Base-by-base conservation (phyloP, 1,284 basidiomycete genomes). In the Golubevia sp. region DNA sequence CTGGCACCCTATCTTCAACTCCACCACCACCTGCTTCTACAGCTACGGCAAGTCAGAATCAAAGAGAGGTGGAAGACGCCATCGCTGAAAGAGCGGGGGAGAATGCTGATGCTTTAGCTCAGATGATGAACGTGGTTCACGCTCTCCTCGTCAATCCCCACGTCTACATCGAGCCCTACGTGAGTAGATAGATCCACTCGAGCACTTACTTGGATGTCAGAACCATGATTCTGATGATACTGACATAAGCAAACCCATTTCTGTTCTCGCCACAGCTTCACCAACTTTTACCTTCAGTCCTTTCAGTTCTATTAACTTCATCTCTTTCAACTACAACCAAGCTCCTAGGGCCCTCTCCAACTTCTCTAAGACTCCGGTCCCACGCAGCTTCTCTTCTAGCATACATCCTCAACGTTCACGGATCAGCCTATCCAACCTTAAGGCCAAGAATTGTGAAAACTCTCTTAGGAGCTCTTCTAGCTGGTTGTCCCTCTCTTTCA, bases 161-260 rank as follows among this genome's bases (percentile, higher is more conserved):
- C 90, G 1, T 99, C n/a, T 97, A 96, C 77, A 89, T 98, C 26
- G 96, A 99, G 85, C 96, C 95, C 53, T 98, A 97, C 80, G 93
- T 96, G 78, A 84, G 92, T 88, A 26, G 49, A 21, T n/a, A 30
- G 23, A 20, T 49, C 54, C 55, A 62, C 15, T 1, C 48, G 49
- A 56, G 24, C 44, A 38, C 20, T n/a, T n/a, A n/a, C n/a, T n/a
- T n/a, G n/a, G n/a, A n/a, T n/a, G n/a, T n/a, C n/a, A n/a, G n/a
- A n/a, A n/a, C n/a, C 30, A 38, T 49, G 48, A 49, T 27, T 38
- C 44, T 65, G 24, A 51, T 52, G 18, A 55, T 58, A 24, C 50
- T 34, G 25, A 34, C 58, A 4, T 49, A 56, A 21, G 44, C 18
- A 55, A 55, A 62, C 15, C 66, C n/a, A n/a, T 56, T 51, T 24